Evolutionary conservation across 257 asterid species (phyloP), one percentile per base, ranked within the genome.

Genomic region (Marsdenia floribunda): DNA sequence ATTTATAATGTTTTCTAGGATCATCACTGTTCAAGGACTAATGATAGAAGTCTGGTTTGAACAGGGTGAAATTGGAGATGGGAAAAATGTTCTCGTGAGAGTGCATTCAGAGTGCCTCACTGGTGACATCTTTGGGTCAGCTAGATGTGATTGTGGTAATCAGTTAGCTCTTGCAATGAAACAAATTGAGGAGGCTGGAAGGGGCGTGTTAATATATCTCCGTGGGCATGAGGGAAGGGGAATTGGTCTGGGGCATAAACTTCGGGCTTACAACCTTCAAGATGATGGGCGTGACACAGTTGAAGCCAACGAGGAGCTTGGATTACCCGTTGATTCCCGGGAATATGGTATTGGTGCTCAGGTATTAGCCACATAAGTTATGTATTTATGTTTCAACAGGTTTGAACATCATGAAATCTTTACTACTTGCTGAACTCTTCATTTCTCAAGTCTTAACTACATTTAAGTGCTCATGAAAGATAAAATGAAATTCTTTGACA

Each of bases 261-360:
- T 77, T 73, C 84, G 79, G 63, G 81, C 84, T 60, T 80, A 73
- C 52, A 76, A 72, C 53, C 70, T 80, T 53, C 78, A 77, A 68
- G 81, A 76, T 73, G 84, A 44, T 57, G 80, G 83, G 40, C 75
- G 75, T 52, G 80, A 80, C 19, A 80, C 80, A 15, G 80, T 80
- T 44, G 81, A 80, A 77, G 81, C 84, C 19, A 80, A 80, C 29
- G 76, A 80, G 57, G 84, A 80, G 73, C 75, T 80, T 3, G 81
- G 78, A 21, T 73, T 80, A 8, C 81, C 84, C 6, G 70, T 80
- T 59, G 81, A 76, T 68, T 76, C 84, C 38, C 74, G 81, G 57
- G 84, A 80, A 47, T 80, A 77, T 60, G 84, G 84, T 19, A 73
- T 80, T 73, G 79, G 84, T 67, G 84, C 79, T 46, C 84, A 80